A percentile compares a stretch with the other conserved stretches of the same genome.
Conservation (phyloP, 129 eudicot species). For the Tagetes patula region DNA sequence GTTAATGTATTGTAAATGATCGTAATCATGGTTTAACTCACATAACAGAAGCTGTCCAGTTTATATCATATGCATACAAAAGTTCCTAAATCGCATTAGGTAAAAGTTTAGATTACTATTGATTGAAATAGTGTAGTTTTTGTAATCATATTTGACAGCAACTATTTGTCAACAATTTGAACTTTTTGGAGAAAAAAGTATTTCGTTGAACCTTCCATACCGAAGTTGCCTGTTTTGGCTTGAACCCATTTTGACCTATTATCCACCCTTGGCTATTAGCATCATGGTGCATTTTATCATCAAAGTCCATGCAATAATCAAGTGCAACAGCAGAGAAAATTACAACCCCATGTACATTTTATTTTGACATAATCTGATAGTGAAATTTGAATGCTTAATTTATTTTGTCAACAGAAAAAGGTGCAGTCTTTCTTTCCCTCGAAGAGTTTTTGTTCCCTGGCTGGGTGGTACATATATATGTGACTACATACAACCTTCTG, state of each 20-base stretch:
- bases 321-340: neutral
- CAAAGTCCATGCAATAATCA: neutral
- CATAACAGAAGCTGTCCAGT: neutral
- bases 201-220: neutral
- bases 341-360: neutral
- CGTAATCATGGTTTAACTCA: neutral
- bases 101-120: neutral
- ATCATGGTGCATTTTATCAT: neutral
- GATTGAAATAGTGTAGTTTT: neutral
- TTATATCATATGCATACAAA: neutral
- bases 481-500: constrained; percentile 83
- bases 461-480: constrained; percentile 73
- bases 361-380: constrained; percentile 7
- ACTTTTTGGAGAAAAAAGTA: neutral
- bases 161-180: neutral
- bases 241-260: neutral
- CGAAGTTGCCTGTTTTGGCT: neutral
- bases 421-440: constrained; percentile 71
- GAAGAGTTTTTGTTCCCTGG: constrained; percentile 96
- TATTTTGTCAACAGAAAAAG: constrained; percentile 46
- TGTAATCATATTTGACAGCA: neutral
- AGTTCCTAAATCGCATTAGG: neutral
- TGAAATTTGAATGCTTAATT: constrained; percentile 7
- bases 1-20: neutral
- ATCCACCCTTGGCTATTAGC: neutral